Base-by-base conservation (phyloP, 2,329 filamentous ascomycete species). In the Lithohypha guttulata region DNA sequence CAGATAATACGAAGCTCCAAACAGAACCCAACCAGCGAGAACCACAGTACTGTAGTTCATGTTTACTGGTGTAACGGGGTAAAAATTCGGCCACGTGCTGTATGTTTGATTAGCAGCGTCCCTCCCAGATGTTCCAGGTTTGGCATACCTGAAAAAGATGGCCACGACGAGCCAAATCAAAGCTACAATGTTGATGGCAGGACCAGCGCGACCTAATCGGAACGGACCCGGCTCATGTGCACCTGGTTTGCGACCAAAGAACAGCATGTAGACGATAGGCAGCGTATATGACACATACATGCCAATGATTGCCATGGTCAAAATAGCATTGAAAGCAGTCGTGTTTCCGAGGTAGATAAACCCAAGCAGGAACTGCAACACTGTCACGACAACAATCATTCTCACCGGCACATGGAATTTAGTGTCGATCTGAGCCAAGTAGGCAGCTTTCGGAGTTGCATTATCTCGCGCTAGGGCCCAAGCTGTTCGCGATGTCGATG, bases 31-130 rank as follows among this genome's bases (percentile, higher is more conserved):
- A 31, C 67, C 58, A 7, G 70, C 62, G 45, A 77, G 68, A 2
- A 78, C 73, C 1, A 76, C 72, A 29, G 63, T 64, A 2, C 71
- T 70, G 49, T 77, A 77, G 46, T 75, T 77, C 57, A 71, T 73
- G 37, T 66, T 66, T 1, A 59, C 65, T 1, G 60, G 59, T 2
- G 63, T 71, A 42, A 73, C 70, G 3, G 73, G 71, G 34, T 71
- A 56, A 19, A 66, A 65, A 10, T 63, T 67, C 1, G 73, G 73
- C 55, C 62, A 65, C 22, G 64, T 69, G 31, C 31, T 34, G 27
- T 14, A 14, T 7, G 7, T 7, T 10, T 30, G 7, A 30, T 10
- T 14, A 10, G 6, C 7, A 30, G 6, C 6, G 6, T 30, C 13
- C 6, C 10, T 10, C 6, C 7, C 27, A 14, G 7, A 30, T 10